phyloP scores from a whole-genome alignment of 768 basidiomycete genomes.

The Collybia mongolica region DNA sequence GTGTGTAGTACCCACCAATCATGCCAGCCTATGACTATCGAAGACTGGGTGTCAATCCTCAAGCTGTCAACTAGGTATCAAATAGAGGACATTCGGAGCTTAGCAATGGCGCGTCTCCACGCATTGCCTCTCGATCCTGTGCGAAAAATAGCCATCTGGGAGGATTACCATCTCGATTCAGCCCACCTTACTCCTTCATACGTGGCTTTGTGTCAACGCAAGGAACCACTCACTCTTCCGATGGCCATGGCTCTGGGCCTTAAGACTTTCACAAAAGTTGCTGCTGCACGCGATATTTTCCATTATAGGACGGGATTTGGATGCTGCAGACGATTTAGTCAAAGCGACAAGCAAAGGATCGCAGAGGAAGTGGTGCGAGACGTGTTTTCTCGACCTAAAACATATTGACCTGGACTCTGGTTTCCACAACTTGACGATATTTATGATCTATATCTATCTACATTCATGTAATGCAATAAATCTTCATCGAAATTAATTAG shows the following conservation, averaged over 20 bases:
- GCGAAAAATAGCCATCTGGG: conserved; percentile 33
- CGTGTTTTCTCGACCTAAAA: conserved; percentile 1
- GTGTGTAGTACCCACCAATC: conserved; percentile 14
- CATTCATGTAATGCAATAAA: no score
- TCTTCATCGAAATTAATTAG: no score
- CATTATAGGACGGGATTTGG: conserved; percentile 23
- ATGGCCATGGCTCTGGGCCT: conserved; percentile 31
- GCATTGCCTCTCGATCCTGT: conserved; percentile 28
- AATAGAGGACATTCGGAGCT: conserved; percentile 23
- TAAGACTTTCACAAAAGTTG: conserved; percentile 31
- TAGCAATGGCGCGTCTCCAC: conserved; percentile 26
- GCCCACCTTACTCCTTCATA: conserved; percentile 26
- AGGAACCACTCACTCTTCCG: conserved; percentile 28
- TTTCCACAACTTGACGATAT: no score
- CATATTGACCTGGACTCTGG: no score
- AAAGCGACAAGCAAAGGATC: conserved; percentile 2
- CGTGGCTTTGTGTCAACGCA: conserved; percentile 25
- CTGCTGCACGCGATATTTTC: conserved; percentile 29
- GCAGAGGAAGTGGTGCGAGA: conserved; percentile 6
- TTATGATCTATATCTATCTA: no score
- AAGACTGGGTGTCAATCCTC: conserved; percentile 32
- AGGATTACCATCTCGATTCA: conserved; percentile 31
- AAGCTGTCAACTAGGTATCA: conserved; percentile 32
- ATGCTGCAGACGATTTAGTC: neutral
- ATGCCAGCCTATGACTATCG: conserved; percentile 17